Evolutionary conservation across 192 early-diverging fungal species (phyloP).

Genomic region (Tieghemiomyces parasiticus): DNA sequence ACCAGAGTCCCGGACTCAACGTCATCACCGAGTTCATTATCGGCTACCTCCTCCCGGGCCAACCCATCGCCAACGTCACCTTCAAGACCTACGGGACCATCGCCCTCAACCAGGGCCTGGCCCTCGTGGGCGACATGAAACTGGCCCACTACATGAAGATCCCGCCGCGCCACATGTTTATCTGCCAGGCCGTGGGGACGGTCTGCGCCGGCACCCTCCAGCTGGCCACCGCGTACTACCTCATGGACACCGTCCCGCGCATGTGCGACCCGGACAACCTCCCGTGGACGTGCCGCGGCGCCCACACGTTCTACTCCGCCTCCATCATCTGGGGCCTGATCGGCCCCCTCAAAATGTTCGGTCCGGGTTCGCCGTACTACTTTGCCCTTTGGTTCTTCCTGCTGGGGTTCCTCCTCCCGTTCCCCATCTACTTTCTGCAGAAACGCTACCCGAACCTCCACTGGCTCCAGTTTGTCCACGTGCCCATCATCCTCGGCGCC

Average conservation of each 20-base stretch:
- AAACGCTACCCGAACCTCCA: slow-evolving; percentile 38
- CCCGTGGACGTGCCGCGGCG: slow-evolving; percentile 46
- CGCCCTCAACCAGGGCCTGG: slow-evolving; percentile 61
- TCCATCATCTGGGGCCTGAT: slow-evolving; percentile 72
- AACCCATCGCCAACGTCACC: slow-evolving; percentile 66
- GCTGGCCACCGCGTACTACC: slow-evolving; percentile 47
- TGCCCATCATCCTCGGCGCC: slow-evolving; percentile 49
- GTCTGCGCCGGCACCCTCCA: slow-evolving; percentile 52
- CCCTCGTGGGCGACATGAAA: slow-evolving; percentile 48
- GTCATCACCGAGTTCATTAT: slow-evolving; percentile 76
- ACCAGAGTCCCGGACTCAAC: slow-evolving; percentile 61
- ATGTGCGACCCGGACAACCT: slow-evolving; percentile 41
- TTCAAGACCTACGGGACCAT: slow-evolving; percentile 82
- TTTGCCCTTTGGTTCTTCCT: slow-evolving; percentile 32
- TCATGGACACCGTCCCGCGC: slow-evolving; percentile 37
- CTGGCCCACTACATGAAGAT: slow-evolving; percentile 74
- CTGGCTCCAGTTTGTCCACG: slow-evolving; percentile 53
- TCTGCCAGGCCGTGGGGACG: slow-evolving; percentile 60
- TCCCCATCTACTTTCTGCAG: slow-evolving; percentile 51
- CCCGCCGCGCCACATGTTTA: slow-evolving; percentile 65
- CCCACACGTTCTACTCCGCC: slow-evolving; percentile 47
- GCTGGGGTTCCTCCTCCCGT: slow-evolving; percentile 47
- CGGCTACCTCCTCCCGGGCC: slow-evolving; percentile 64
- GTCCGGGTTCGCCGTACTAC: slow-evolving; percentile 41
- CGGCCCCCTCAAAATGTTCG: slow-evolving; percentile 53